phyloP scores from a whole-genome alignment of 768 basidiomycete species.

The Leccinum broughii region DNA sequence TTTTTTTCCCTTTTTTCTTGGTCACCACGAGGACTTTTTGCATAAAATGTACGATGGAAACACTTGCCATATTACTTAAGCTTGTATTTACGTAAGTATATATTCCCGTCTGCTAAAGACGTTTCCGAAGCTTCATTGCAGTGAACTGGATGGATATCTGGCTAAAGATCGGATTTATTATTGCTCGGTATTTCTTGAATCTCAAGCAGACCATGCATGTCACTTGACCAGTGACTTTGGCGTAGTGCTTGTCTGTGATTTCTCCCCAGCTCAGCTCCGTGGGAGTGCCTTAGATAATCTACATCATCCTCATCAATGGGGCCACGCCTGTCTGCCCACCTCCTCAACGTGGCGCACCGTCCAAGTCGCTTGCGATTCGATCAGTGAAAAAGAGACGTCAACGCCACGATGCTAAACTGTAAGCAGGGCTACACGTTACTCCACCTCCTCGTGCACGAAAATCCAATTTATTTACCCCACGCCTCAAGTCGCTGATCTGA shows the following conservation, averaged over 20 bases:
- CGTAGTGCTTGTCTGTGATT: too few relatives aligned
- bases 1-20: conserved; percentile 2
- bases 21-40: background rate
- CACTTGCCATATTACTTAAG: conserved; percentile 6
- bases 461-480: conserved; percentile 2
- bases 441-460: background rate
- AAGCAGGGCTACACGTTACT: conserved; percentile 13
- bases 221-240: too few relatives aligned
- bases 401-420: conserved; percentile 32
- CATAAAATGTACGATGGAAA: conserved; percentile 12
- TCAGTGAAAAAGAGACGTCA: background rate
- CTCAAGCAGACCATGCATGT: too few relatives aligned
- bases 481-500: conserved; percentile 59
- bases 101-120: background rate
- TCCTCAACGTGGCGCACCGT: too few relatives aligned
- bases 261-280: background rate
- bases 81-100: conserved; percentile 7
- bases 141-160: too few relatives aligned
- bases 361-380: background rate
- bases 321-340: background rate
- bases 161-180: too few relatives aligned
- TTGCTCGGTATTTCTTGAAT: too few relatives aligned
- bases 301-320: background rate
- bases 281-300: background rate
- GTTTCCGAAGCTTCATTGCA: background rate